Conservation (phyloP, 768 basidiomycete genomes). For the Naganishia vishniacii region DNA sequence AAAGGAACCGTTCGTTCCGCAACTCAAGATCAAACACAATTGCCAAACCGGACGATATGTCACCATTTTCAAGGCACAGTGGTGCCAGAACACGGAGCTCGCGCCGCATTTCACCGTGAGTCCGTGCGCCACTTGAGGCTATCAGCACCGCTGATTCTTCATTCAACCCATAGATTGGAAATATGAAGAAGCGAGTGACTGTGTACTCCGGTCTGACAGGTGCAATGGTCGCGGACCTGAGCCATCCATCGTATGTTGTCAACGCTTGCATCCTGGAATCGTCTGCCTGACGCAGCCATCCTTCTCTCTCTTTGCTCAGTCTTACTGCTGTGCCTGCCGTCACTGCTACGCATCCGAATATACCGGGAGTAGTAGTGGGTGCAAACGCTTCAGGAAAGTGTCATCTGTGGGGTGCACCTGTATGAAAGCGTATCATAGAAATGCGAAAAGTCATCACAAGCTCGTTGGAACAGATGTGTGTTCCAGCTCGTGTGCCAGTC, state of each 20-base stretch:
- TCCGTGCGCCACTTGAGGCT: background rate
- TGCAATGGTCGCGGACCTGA: conserved; percentile 30
- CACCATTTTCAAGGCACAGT: conserved; percentile 51
- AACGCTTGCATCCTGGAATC: background rate
- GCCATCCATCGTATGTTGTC: background rate
- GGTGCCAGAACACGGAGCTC: conserved; percentile 46
- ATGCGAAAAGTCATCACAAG: no score
- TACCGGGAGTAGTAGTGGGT: conserved; percentile 46
- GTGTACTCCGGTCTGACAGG: conserved; percentile 43
- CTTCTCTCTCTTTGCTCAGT: conserved; percentile 23
- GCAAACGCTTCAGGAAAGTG: conserved; percentile 40
- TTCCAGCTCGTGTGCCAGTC: no score
- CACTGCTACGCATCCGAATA: conserved; percentile 47
- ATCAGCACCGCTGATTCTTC: background rate
- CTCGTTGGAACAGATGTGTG: no score
- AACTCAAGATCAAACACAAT: conserved; percentile 42
- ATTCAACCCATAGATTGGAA: conserved; percentile 37
- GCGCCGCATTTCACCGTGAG: conserved; percentile 46
- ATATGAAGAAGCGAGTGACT: conserved; percentile 50
- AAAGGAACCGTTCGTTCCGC: background rate
- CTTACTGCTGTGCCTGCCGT: conserved; percentile 51
- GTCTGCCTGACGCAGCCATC: background rate
- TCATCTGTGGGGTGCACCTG: conserved; percentile 1
- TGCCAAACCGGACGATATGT: conserved; percentile 51
- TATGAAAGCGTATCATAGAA: no score